phyloP scores from a whole-genome alignment of 805 yeast genomes.

The Nakazawaea ishiwadae region DNA sequence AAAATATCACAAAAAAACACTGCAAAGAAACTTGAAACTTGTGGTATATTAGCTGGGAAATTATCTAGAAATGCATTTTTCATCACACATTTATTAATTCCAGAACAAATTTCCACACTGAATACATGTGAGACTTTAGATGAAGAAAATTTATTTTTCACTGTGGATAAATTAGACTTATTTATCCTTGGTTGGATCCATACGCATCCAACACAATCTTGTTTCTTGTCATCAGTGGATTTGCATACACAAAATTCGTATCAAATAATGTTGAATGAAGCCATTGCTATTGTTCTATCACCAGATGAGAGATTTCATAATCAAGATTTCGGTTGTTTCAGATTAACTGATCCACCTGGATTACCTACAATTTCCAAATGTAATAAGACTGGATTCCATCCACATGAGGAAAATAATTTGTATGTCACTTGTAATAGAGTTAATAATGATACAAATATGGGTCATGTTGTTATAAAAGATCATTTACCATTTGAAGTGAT shows the following conservation, averaged over 20 bases:
- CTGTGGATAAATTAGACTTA: slow-evolving; percentile 48
- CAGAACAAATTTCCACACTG: slow-evolving; percentile 57
- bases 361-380: slow-evolving; percentile 51
- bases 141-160: slow-evolving; percentile 54
- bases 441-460: slow-evolving; percentile 25
- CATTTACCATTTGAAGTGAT: slow-evolving; percentile 43
- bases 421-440: slow-evolving; percentile 42
- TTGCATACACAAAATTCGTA: slow-evolving; percentile 65
- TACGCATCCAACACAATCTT: slow-evolving; percentile 71
- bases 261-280: slow-evolving; percentile 67
- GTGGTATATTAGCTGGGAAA: slow-evolving; percentile 64
- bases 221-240: slow-evolving; percentile 62
- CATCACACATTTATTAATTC: slow-evolving; percentile 56
- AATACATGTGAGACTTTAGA: slow-evolving; percentile 59
- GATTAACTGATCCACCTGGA: slow-evolving; percentile 66
- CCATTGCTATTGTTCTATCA: slow-evolving; percentile 63
- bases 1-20: slow-evolving; percentile 47
- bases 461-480: slow-evolving; percentile 44
- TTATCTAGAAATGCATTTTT: slow-evolving; percentile 58
- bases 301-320: slow-evolving; percentile 34
- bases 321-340: slow-evolving; percentile 50
- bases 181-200: slow-evolving; percentile 74
- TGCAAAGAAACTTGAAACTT: slow-evolving; percentile 47
- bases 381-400: slow-evolving; percentile 50
- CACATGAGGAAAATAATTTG: slow-evolving; percentile 47